These are phyloP conservation scores for Globomyces sp. DNA, from an alignment of 371 early-diverging fungal genomes.

Conservation along the genomic window DNA sequence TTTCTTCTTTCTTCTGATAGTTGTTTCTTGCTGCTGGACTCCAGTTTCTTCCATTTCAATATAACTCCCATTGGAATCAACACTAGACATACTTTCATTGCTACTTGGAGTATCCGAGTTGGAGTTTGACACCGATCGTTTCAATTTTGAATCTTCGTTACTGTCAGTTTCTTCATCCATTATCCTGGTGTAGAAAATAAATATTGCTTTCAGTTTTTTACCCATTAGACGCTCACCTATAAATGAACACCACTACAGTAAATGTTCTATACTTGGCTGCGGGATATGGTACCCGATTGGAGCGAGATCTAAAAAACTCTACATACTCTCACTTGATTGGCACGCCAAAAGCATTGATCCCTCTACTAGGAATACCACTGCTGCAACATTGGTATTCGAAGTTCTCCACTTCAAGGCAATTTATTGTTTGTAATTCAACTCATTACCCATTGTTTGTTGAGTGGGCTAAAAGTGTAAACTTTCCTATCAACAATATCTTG, in stretches of 20 bases:
- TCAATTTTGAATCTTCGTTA: no score
- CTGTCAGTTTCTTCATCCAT: no score
- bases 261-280: no score
- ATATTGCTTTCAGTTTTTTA: no score
- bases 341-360: constrained; percentile 37
- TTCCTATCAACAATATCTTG: constrained; percentile 47
- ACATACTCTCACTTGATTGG: constrained; percentile 25
- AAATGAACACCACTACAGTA: no score
- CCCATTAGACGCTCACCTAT: no score
- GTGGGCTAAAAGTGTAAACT: constrained; percentile 44
- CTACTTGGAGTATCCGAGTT: no score
- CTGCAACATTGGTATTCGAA: constrained; percentile 31
- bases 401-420: neutral
- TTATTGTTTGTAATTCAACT: constrained; percentile 37
- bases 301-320: constrained; percentile 26
- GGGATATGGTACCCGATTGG: constrained; percentile 33
- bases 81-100: no score
- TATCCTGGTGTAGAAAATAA: no score
- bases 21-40: neutral
- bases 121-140: no score
- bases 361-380: constrained; percentile 29
- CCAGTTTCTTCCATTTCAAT: no score
- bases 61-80: no score
- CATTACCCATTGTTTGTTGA: constrained; percentile 44
- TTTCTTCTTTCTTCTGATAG: constrained; percentile 10